Evolutionary conservation across 2,329 filamentous ascomycete species (phyloP).

Genomic region (Dactylellina leptospora): DNA sequence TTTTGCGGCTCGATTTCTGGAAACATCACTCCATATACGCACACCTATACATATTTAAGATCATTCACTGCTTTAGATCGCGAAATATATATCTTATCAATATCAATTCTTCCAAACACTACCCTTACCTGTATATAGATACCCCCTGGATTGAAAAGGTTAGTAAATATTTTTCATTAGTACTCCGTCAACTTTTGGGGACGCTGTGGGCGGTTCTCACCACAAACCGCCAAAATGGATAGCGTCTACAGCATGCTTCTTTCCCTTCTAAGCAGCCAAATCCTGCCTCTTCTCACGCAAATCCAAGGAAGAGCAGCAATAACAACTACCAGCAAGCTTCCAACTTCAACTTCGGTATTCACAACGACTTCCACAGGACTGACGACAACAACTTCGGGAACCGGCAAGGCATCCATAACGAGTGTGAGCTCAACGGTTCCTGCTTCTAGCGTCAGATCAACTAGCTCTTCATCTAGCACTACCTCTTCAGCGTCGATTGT

Average conservation of each 20-base stretch:
- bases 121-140: too few relatives aligned
- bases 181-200: too few relatives aligned
- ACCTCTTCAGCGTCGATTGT: background rate
- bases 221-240: conserved; percentile 3
- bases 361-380: conserved; percentile 11
- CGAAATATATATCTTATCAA: too few relatives aligned
- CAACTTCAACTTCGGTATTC: conserved; percentile 10
- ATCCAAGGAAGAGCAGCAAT: conserved; percentile 10
- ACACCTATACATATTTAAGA: too few relatives aligned
- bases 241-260: background rate
- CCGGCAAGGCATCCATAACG: conserved; percentile 19
- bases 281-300: conserved; percentile 14
- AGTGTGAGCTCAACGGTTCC: conserved; percentile 33
- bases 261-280: conserved; percentile 15
- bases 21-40: too few relatives aligned
- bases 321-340: background rate
- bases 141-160: too few relatives aligned
- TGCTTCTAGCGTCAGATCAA: conserved; percentile 1
- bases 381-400: conserved; percentile 18
- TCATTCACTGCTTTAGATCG: too few relatives aligned
- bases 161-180: too few relatives aligned
- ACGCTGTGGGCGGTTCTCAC: background rate
- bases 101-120: too few relatives aligned
- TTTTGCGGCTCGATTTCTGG: too few relatives aligned
- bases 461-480: background rate